A percentile compares a stretch with the other conserved stretches of the same genome.
Conservation (phyloP, 805 yeast genomes). For the Yarrowia sp. region DNA sequence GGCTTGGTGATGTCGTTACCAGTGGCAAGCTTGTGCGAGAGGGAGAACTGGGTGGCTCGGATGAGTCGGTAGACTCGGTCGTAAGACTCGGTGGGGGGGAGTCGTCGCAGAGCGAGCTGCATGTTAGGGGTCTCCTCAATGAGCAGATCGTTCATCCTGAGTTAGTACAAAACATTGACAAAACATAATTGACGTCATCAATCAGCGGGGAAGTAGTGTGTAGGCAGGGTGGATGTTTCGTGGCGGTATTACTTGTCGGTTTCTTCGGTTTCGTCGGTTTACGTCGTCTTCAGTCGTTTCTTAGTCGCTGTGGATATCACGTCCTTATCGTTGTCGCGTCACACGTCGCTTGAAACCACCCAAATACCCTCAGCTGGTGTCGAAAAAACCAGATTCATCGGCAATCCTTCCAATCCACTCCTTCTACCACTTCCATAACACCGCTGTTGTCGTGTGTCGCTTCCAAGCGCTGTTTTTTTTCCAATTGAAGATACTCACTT, state of each 20-base stretch:
- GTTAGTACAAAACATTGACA: constrained; percentile 7
- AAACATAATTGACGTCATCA: not conserved
- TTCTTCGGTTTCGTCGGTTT: no score
- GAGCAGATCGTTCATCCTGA: constrained; percentile 80
- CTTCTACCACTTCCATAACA: not conserved
- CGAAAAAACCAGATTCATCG: constrained; percentile 8
- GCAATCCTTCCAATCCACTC: constrained; percentile 8
- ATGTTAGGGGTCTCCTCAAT: constrained; percentile 85
- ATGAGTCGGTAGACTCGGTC: constrained; percentile 91
- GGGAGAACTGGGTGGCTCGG: constrained; percentile 87
- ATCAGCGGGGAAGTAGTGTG: not conserved
- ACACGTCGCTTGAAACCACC: not conserved
- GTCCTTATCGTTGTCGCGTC: not conserved
- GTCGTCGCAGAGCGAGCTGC: constrained; percentile 86
- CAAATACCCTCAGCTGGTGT: not conserved
- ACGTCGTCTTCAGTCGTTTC: no score
- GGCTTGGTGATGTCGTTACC: constrained; percentile 76
- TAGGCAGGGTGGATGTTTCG: no score
- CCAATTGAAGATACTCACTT: constrained; percentile 48
- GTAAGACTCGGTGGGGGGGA: constrained; percentile 83
- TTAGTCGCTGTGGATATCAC: not conserved
- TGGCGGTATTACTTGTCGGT: no score
- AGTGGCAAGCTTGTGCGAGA: constrained; percentile 86
- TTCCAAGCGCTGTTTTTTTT: not conserved
- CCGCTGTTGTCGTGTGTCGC: not conserved